Evolutionary conservation across 2,329 filamentous ascomycete genomes (phyloP).

Genomic region (Colletotrichum sp.): DNA sequence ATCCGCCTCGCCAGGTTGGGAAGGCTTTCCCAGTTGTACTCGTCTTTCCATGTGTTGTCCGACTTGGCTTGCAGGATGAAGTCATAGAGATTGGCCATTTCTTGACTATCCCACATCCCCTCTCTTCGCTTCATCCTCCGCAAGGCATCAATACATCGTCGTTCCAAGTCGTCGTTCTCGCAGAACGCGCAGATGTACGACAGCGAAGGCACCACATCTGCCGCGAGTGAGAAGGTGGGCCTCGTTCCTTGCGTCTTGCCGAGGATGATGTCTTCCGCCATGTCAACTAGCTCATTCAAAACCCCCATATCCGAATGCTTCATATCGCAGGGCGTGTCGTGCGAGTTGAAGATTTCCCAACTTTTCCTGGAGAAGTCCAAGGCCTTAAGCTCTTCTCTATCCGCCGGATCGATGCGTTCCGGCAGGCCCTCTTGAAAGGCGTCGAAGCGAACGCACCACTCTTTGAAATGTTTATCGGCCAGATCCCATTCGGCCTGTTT

Average conservation of each 20-base stretch:
- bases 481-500: background rate
- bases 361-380: background rate
- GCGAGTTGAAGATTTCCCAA: background rate
- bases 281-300: background rate
- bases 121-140: constrained; percentile 17
- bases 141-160: constrained; percentile 12
- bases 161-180: constrained; percentile 3
- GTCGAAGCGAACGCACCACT: constrained; percentile 5
- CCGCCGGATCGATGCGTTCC: background rate
- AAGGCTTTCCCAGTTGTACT: constrained; percentile 15
- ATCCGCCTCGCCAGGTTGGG: constrained; percentile 7
- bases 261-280: constrained; percentile 1
- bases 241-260: background rate
- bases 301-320: background rate
- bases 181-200: constrained; percentile 21
- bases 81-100: constrained; percentile 17
- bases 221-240: constrained; percentile 1
- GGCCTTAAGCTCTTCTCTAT: background rate
- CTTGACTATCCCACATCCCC: constrained; percentile 20
- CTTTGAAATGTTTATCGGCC: background rate
- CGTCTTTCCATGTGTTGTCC: constrained; percentile 4
- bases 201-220: constrained; percentile 6
- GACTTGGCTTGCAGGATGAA: background rate
- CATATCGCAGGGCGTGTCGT: background rate
- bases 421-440: background rate